These are phyloP conservation scores for Paramecium primaurelia DNA, from an alignment of 73 alveolate species.

Conservation along the genomic window DNA sequence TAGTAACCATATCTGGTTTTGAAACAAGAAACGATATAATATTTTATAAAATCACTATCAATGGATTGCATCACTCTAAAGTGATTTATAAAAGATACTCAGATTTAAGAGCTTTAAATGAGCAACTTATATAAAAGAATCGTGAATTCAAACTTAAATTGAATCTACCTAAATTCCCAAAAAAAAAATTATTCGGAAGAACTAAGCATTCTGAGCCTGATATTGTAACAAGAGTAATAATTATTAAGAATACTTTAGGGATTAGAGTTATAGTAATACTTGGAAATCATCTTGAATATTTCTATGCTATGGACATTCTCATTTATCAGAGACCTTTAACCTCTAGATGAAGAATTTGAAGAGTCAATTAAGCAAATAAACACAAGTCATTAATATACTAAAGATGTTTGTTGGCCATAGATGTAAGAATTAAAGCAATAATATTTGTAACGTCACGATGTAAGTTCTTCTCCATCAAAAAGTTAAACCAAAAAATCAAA, in stretches of 20 bases:
- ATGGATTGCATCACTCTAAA: background rate
- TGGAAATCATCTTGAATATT: background rate
- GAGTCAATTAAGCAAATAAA: background rate
- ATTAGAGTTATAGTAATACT: constrained; percentile 3
- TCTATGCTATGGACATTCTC: background rate
- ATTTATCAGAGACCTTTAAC: background rate
- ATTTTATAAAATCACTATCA: background rate
- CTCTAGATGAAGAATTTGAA: background rate
- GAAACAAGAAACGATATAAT: background rate
- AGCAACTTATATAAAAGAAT: background rate
- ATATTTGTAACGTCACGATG: background rate
- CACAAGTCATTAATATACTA: background rate
- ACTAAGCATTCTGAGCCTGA: background rate
- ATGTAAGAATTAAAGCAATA: background rate
- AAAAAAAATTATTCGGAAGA: background rate
- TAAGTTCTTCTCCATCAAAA: background rate
- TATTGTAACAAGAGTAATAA: background rate
- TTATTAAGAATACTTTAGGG: background rate
- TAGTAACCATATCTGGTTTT: background rate
- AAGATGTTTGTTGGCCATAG: constrained; percentile 8
- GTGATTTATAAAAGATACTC: background rate
- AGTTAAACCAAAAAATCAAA: background rate
- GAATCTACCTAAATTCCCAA: background rate
- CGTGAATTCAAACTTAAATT: background rate
- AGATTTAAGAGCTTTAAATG: background rate